Evolutionary conservation across 1,284 basidiomycete species (phyloP), one percentile per base, ranked within the genome.

Genomic region (Porogramme epimiltina): DNA sequence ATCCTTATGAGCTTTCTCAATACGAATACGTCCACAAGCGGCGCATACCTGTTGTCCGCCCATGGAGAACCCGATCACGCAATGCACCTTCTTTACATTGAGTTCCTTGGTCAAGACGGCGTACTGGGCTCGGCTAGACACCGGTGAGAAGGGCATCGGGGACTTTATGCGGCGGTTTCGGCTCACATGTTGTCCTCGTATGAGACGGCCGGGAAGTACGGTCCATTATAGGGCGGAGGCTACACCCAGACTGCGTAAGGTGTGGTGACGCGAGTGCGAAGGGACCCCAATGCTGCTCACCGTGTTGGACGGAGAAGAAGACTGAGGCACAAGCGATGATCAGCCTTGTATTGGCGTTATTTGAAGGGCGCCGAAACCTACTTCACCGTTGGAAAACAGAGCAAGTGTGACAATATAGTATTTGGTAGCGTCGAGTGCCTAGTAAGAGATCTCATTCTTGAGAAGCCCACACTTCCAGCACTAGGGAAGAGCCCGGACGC

Each of bases 251-350:
- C 18, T 16, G 39, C 36, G 16, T 55, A 33, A 48, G 36, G 23
- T 36, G 46, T 22, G 43, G 9, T 15, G 23, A 37, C 22, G 34
- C 26, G 4, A 16, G 10, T 25, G 34, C 25, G 25, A 20, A 37
- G 26, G 2, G 33, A 11, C 22, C 13, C 34, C 23, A 19, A 18
- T 11, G 31, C 42, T 25, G 52, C 24, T 37, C 48, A 82, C 81
- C 43, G 81, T 82, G 59, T 83, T 84, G 0, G 82, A 85, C 15
- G 82, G 82, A 20, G 82, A 84, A 6, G 81, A 84, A 0, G 81
- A 85, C 79, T 72, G 33, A 18, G 36, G 24, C 13, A 11, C 9
- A 16, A 34, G 16, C 18, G 22, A 47, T 33, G 31, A 25, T 47
- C 16, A 16, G 8, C n/a, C 10, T 18, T 16, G 9, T 37, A 18